phyloP scores from a whole-genome alignment of 768 basidiomycete species.

The Rhodotorula paludigena region DNA sequence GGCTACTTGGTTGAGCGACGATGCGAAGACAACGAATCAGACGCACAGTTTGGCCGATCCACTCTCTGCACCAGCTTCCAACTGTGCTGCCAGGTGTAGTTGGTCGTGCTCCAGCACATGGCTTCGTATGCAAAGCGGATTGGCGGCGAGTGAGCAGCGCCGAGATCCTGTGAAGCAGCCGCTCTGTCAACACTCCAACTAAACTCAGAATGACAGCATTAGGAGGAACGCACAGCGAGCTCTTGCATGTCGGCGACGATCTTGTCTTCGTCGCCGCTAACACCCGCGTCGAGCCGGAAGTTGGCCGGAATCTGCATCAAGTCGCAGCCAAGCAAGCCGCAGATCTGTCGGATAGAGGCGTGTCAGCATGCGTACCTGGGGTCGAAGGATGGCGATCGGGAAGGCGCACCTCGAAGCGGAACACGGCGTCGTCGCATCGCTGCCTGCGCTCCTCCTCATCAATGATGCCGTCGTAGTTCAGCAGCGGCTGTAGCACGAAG shows the following conservation, averaged over 20 bases:
- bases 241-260: slow-evolving; percentile 25
- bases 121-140: slow-evolving; percentile 31
- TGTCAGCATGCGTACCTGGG: not conserved
- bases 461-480: slow-evolving; percentile 29
- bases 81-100: slow-evolving; percentile 9
- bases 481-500: slow-evolving; percentile 21
- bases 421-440: slow-evolving; percentile 14
- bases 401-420: slow-evolving; percentile 23
- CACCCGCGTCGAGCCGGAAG: slow-evolving; percentile 23
- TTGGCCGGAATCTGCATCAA: slow-evolving; percentile 29
- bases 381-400: not conserved
- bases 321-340: slow-evolving; percentile 28
- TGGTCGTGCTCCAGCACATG: slow-evolving; percentile 21
- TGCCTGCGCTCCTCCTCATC: slow-evolving; percentile 21
- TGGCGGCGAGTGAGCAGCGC: slow-evolving; percentile 4
- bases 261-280: slow-evolving; percentile 25
- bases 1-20: not conserved
- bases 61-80: slow-evolving; percentile 11
- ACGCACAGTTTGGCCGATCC: slow-evolving; percentile 27
- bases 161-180: slow-evolving; percentile 16
- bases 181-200: too few relatives aligned
- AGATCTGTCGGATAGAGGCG: not conserved
- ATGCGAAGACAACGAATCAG: not conserved
- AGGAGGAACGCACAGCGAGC: slow-evolving; percentile 18
- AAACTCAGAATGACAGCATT: too few relatives aligned